A percentile compares a stretch with the other conserved stretches of the same genome.
These are phyloP conservation scores for Blastobotrys americana DNA, from an alignment of 805 yeast species.

Conservation along the genomic window DNA sequence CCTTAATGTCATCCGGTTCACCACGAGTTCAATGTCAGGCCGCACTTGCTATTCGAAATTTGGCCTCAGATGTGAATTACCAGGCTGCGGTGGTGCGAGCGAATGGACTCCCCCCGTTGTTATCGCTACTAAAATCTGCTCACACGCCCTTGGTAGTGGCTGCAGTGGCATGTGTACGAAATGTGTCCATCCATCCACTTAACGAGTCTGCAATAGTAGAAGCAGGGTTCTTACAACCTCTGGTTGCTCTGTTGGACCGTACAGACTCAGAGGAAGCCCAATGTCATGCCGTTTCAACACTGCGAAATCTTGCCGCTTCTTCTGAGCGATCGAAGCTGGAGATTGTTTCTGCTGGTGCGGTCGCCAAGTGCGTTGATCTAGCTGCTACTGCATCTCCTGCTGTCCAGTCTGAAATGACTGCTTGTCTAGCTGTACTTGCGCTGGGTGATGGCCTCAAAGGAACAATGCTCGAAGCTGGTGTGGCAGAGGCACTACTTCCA, in stretches of 20 bases:
- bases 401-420: constrained; percentile 93
- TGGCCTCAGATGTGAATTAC: constrained; percentile 93
- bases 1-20: constrained; percentile 84
- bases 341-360: constrained; percentile 91
- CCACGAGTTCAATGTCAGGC: constrained; percentile 98
- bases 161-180: constrained; percentile 96
- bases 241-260: constrained; percentile 69
- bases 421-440: constrained; percentile 94
- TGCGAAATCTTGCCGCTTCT: constrained; percentile 92
- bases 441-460: constrained; percentile 90
- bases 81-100: constrained; percentile 94
- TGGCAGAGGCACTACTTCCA: constrained; percentile 84
- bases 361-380: constrained; percentile 81
- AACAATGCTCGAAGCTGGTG: constrained; percentile 72
- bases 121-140: constrained; percentile 77
- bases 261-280: constrained; percentile 91
- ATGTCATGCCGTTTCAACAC: constrained; percentile 95
- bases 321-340: constrained; percentile 89
- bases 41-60: constrained; percentile 87
- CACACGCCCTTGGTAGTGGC: constrained; percentile 91
- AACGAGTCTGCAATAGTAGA: constrained; percentile 94
- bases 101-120: constrained; percentile 90
- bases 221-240: constrained; percentile 90
- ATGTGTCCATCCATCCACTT: constrained; percentile 91
- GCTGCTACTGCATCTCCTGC: constrained; percentile 80